A percentile compares a stretch with the other conserved stretches of the same genome.
Evolutionary conservation across 73 alveolate genomes (phyloP).

Genomic region (Paramecium octaurelia): DNA sequence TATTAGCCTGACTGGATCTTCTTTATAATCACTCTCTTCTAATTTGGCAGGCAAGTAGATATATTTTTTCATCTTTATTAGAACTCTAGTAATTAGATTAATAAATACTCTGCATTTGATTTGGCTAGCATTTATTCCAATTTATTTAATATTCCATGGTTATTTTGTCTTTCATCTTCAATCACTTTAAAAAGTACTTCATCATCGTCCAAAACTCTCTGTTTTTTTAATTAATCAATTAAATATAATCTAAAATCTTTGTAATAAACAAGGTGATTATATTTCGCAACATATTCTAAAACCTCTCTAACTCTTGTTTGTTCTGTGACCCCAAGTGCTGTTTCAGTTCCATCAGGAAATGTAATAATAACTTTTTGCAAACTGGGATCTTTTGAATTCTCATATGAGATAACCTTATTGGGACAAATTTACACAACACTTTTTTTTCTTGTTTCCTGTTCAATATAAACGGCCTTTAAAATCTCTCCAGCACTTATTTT

Average conservation of each 20-base stretch:
- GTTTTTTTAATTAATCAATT: not conserved
- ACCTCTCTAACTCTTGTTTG: not conserved
- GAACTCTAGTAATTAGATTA: not conserved
- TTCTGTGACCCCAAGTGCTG: not conserved
- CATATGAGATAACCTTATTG: not conserved
- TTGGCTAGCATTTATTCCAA: not conserved
- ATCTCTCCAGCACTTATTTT: conserved; percentile 37
- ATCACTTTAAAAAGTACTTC: conserved; percentile 24
- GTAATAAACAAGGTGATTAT: not conserved
- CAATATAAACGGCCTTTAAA: not conserved
- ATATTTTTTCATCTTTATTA: not conserved
- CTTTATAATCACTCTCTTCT: conserved; percentile 5
- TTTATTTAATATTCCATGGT: not conserved
- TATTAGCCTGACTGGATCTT: not conserved
- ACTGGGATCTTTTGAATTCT: not conserved
- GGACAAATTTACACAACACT: not conserved
- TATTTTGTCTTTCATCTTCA: conserved; percentile 25
- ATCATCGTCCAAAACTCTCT: conserved; percentile 52
- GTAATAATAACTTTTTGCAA: not conserved
- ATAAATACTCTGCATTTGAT: not conserved
- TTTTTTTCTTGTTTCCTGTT: not conserved
- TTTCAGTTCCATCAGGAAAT: not conserved
- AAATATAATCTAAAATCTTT: conserved; percentile 39
- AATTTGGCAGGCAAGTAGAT: not conserved
- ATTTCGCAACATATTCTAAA: not conserved